These are phyloP conservation scores for Cardamine resedifolia DNA, from an alignment of 345 rosid genomes.

Conservation along the genomic window DNA sequence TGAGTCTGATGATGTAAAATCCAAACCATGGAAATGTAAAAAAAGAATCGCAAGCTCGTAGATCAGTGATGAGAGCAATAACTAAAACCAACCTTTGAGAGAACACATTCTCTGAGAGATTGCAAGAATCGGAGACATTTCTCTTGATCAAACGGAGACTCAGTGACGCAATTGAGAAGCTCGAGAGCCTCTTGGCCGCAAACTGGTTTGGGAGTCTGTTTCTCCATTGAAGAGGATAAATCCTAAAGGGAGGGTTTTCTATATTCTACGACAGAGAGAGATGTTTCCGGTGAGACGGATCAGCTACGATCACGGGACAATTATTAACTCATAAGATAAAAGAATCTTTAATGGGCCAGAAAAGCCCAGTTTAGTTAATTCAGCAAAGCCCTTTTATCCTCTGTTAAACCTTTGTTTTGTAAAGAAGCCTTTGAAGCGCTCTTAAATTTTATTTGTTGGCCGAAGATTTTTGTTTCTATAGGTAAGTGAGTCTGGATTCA, in stretches of 20 bases:
- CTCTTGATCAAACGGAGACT: slow-evolving; percentile 61
- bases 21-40: not conserved
- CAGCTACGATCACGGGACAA: slow-evolving; percentile 1
- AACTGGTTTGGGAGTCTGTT: slow-evolving; percentile 41
- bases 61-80: not conserved
- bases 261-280: not conserved
- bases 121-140: slow-evolving; percentile 60
- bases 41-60: not conserved
- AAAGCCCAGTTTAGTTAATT: not conserved
- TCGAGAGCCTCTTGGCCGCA: slow-evolving; percentile 69
- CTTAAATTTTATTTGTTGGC: not conserved
- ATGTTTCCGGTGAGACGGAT: slow-evolving; percentile 2
- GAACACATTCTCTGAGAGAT: slow-evolving; percentile 64
- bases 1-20: not conserved
- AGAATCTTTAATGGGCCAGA: not conserved
- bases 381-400: not conserved
- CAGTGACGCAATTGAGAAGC: slow-evolving; percentile 82
- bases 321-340: not conserved
- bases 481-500: not conserved
- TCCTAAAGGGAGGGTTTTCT: slow-evolving; percentile 12
- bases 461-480: not conserved
- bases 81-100: slow-evolving; percentile 64
- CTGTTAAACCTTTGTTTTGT: not conserved
- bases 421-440: not conserved
- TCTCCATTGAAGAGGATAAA: slow-evolving; percentile 43